phyloP scores from a whole-genome alignment of 192 early-diverging fungal species.

The Coemansia reversa region DNA sequence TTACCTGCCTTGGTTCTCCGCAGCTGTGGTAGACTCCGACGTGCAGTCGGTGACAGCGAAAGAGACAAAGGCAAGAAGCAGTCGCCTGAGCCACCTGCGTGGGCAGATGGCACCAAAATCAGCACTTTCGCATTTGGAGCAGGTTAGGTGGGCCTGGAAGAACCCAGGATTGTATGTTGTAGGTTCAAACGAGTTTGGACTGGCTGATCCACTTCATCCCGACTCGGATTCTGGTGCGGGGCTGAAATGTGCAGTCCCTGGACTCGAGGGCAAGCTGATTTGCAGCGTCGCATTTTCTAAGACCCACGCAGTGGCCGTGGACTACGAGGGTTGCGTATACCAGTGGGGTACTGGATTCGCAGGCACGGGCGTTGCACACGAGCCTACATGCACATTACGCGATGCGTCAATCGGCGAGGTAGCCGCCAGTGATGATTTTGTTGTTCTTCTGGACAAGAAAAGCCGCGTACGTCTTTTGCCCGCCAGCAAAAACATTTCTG shows the following conservation, averaged over 20 bases:
- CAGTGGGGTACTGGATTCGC: slow-evolving; percentile 52
- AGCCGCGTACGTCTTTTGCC: slow-evolving; percentile 37
- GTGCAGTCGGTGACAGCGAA: slow-evolving; percentile 1
- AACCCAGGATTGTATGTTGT: slow-evolving; percentile 41
- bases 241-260: slow-evolving; percentile 27
- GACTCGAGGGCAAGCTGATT: slow-evolving; percentile 37
- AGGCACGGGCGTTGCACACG: slow-evolving; percentile 16
- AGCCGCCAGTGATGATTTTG: slow-evolving; percentile 27
- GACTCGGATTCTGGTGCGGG: slow-evolving; percentile 12
- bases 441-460: slow-evolving; percentile 24
- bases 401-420: slow-evolving; percentile 22
- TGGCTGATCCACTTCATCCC: slow-evolving; percentile 37
- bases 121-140: slow-evolving; percentile 17
- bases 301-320: slow-evolving; percentile 39
- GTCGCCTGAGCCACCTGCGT: slow-evolving; percentile 15
- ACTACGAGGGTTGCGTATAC: slow-evolving; percentile 30
- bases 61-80: slow-evolving; percentile 6
- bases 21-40: background rate
- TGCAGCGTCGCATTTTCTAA: slow-evolving; percentile 33
- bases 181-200: slow-evolving; percentile 41
- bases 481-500: background rate
- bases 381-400: slow-evolving; percentile 20
- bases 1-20: slow-evolving; percentile 22
- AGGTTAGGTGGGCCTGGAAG: slow-evolving; percentile 49
- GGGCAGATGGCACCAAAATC: slow-evolving; percentile 24